These are phyloP conservation scores for Exophiala sp. DNA, from an alignment of 2,329 filamentous ascomycete genomes.

Conservation along the genomic window DNA sequence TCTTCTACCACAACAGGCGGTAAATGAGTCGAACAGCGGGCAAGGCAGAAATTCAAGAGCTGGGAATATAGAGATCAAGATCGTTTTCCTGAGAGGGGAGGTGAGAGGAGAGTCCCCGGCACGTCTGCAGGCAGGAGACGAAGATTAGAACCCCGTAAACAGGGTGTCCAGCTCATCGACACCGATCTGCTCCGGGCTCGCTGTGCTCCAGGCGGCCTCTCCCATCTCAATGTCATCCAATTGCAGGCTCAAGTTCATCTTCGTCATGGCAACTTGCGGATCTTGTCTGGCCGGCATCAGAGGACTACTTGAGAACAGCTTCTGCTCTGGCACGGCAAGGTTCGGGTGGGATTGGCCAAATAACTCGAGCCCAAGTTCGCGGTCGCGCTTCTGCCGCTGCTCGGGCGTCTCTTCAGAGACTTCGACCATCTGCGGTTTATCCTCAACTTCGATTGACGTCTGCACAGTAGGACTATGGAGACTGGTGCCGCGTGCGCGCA, in stretches of 20 bases:
- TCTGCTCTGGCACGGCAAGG: slow-evolving; percentile 45
- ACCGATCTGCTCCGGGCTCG: slow-evolving; percentile 80
- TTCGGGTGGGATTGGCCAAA: slow-evolving; percentile 43
- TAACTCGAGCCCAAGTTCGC: slow-evolving; percentile 31
- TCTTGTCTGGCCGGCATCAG: slow-evolving; percentile 26
- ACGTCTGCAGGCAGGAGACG: not conserved
- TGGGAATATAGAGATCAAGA: no score
- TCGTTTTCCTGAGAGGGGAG: no score
- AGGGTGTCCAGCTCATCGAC: slow-evolving; percentile 88
- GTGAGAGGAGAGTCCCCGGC: not conserved
- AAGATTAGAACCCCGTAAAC: slow-evolving; percentile 52
- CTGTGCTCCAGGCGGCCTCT: slow-evolving; percentile 54
- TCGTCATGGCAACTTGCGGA: slow-evolving; percentile 12
- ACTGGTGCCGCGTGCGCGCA: slow-evolving; percentile 55
- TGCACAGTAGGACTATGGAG: slow-evolving; percentile 37
- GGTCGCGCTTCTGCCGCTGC: slow-evolving; percentile 43
- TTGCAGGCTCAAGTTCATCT: slow-evolving; percentile 41
- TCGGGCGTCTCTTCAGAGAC: slow-evolving; percentile 30
- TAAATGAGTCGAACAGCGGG: no score
- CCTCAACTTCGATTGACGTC: slow-evolving; percentile 35
- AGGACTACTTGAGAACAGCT: slow-evolving; percentile 36
- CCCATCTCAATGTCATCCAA: slow-evolving; percentile 40
- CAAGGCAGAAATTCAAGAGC: no score
- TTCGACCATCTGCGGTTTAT: slow-evolving; percentile 32
- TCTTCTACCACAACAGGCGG: no score